A percentile compares a stretch with the other conserved stretches of the same genome.
phyloP scores from a whole-genome alignment of 2,329 filamentous ascomycete genomes.

The Aspergillus vadensis region DNA sequence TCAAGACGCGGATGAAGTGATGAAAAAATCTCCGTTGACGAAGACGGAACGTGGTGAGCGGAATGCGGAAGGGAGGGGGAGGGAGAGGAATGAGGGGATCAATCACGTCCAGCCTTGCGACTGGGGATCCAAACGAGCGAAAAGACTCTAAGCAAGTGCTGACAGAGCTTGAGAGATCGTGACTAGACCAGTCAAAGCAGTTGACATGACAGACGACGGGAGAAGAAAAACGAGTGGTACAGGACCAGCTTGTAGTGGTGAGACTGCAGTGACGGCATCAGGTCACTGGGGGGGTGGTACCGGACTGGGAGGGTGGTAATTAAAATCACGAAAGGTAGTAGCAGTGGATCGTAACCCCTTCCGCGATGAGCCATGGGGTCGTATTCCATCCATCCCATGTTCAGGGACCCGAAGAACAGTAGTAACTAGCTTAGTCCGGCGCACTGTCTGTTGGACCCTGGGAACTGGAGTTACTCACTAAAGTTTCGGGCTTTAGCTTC shows the following conservation, averaged over 20 bases:
- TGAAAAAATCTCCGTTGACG: neutral
- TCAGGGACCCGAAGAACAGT: neutral
- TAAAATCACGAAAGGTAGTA: neutral
- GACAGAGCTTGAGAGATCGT: neutral
- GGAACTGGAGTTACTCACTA: neutral
- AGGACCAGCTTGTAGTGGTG: neutral
- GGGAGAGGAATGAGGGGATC: slow-evolving; percentile 2
- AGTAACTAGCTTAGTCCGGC: neutral
- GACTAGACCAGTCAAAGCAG: neutral
- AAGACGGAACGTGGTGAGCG: neutral
- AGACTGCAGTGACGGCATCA: slow-evolving; percentile 9
- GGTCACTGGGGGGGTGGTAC: neutral
- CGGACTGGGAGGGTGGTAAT: neutral
- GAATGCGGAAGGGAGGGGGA: slow-evolving; percentile 3
- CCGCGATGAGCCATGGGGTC: neutral
- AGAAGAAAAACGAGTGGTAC: neutral
- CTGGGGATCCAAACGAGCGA: neutral
- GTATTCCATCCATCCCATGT: neutral
- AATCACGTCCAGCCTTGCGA: neutral
- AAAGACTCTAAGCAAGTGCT: neutral
- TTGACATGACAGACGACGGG: neutral
- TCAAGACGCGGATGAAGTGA: neutral
- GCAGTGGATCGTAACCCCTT: slow-evolving; percentile 4
- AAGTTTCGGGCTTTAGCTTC: neutral
- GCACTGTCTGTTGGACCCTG: neutral